Evolutionary conservation across 345 rosid species (phyloP).

Genomic region (Sapria himalayana): DNA sequence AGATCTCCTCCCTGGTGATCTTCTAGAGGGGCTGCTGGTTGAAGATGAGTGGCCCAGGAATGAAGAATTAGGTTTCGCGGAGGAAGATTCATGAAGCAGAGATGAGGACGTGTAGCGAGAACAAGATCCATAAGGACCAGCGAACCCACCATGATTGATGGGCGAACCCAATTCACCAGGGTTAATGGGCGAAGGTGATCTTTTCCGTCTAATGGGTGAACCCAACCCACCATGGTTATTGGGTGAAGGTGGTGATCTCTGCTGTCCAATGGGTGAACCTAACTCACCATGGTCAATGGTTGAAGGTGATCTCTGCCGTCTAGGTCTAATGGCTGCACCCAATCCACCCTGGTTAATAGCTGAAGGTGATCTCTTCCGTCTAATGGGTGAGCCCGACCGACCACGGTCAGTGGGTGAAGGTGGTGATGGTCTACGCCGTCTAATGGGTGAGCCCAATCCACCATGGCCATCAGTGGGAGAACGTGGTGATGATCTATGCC

Average conservation of each 20-base stretch:
- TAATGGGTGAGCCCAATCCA: conserved; percentile 8
- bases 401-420: no score
- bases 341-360: conserved; percentile 7
- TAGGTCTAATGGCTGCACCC: conserved; percentile 24
- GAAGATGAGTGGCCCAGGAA: no score
- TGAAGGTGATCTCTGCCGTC: conserved; percentile 15
- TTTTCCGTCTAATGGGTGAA: no score
- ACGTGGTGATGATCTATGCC: conserved; percentile 21
- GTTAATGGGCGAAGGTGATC: no score
- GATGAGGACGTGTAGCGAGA: conserved; percentile 45
- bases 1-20: no score
- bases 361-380: conserved; percentile 7
- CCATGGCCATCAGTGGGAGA: conserved; percentile 13
- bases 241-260: conserved; percentile 25
- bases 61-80: no score
- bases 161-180: no score
- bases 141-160: conserved; percentile 23
- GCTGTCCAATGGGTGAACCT: conserved; percentile 20
- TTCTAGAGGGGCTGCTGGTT: no score
- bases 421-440: conserved; percentile 15
- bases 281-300: conserved; percentile 9
- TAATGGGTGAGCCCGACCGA: conserved; percentile 2
- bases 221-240: no score
- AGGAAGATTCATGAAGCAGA: conserved; percentile 18
- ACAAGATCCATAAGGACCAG: conserved; percentile 15